phyloP scores from a whole-genome alignment of 495 filamentous ascomycete genomes.

The Hypomontagnella submonticulosa region DNA sequence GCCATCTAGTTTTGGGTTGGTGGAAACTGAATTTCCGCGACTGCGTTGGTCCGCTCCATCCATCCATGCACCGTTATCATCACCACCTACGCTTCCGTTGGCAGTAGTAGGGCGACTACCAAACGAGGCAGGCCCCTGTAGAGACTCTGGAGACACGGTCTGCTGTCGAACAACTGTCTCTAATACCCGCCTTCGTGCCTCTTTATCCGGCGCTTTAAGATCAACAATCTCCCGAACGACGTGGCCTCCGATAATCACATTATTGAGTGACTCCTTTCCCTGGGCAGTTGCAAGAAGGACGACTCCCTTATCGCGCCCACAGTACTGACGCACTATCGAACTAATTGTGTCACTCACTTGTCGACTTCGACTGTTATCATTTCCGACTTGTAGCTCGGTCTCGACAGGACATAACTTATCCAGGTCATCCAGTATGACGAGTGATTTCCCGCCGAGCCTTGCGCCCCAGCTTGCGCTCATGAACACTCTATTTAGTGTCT shows the following conservation, averaged over 20 bases:
- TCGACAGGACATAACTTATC: conserved; percentile 92
- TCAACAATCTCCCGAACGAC: conserved; percentile 84
- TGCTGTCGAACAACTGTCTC: conserved; percentile 71
- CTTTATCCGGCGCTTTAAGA: conserved; percentile 90
- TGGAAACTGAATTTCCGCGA: conserved; percentile 18
- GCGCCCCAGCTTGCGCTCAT: conserved; percentile 91
- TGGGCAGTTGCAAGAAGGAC: conserved; percentile 92
- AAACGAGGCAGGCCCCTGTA: conserved; percentile 50
- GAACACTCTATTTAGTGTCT: conserved; percentile 83
- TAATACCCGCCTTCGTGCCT: conserved; percentile 82
- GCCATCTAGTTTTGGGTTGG: conserved; percentile 60
- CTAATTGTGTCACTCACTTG: conserved; percentile 93
- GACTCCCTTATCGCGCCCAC: conserved; percentile 75
- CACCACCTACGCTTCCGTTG: conserved; percentile 57
- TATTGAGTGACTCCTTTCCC: conserved; percentile 87
- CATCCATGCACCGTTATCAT: conserved; percentile 74
- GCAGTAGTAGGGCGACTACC: conserved; percentile 65
- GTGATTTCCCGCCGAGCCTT: conserved; percentile 78
- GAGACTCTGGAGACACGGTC: conserved; percentile 54
- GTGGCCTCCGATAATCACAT: conserved; percentile 80
- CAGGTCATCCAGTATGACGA: conserved; percentile 91
- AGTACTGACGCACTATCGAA: conserved; percentile 83
- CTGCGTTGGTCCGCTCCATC: conserved; percentile 61
- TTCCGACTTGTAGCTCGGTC: conserved; percentile 90
- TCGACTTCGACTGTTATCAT: conserved; percentile 88